Percentiles rank a stretch among this genome's conserved stretches.
These are phyloP conservation scores for Fraxinus xanthoxyloides DNA, from an alignment of 305 asterid species.

Conservation along the genomic window DNA sequence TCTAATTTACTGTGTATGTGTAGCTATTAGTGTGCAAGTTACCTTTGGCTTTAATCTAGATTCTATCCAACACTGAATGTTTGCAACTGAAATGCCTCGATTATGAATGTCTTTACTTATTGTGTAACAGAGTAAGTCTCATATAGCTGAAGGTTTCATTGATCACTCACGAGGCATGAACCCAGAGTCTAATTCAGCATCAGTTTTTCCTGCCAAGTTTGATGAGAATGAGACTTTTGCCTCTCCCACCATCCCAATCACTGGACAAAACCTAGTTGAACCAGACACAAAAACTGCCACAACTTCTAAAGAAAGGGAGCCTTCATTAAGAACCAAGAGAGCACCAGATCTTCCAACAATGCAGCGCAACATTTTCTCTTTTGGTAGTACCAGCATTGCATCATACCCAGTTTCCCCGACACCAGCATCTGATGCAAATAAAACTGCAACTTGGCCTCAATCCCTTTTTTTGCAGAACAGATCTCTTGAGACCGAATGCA, in stretches of 20 bases:
- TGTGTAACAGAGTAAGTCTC: conserved; percentile 53
- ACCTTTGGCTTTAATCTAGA: background rate
- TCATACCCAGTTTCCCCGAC: conserved; percentile 46
- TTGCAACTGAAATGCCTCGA: conserved; percentile 1
- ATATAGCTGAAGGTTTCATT: conserved; percentile 47
- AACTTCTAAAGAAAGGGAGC: conserved; percentile 47
- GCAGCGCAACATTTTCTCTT: conserved; percentile 39
- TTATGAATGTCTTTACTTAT: conserved; percentile 12
- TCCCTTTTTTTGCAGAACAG: conserved; percentile 38
- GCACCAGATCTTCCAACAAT: conserved; percentile 33
- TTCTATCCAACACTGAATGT: background rate
- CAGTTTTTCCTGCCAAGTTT: conserved; percentile 47
- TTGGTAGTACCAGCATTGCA: conserved; percentile 41
- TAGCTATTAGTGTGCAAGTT: background rate
- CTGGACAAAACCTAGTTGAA: conserved; percentile 60
- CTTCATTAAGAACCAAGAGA: conserved; percentile 43
- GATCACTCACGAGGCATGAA: conserved; percentile 52
- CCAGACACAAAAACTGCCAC: conserved; percentile 52
- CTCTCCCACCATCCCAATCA: conserved; percentile 45
- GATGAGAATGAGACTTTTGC: conserved; percentile 47
- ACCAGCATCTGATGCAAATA: conserved; percentile 43
- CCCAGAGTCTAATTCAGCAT: conserved; percentile 44
- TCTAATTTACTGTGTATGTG: background rate
- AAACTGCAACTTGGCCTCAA: conserved; percentile 40
- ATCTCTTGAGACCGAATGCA: conserved; percentile 34